Conservation (phyloP, 352 stramenopile genomes). For the Hyaloperonospora brassicae region DNA sequence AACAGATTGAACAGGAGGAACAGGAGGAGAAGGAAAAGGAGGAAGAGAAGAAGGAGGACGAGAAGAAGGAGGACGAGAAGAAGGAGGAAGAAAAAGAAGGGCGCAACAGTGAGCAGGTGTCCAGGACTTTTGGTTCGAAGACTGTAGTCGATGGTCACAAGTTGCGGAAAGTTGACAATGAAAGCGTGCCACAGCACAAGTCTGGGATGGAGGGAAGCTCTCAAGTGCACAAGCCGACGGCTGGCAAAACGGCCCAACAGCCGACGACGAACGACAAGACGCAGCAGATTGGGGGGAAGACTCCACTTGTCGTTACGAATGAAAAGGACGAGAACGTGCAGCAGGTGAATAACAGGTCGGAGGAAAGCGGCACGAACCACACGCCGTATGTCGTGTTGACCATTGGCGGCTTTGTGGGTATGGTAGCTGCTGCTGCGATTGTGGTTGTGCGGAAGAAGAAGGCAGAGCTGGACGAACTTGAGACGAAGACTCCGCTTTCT, state of each 20-base stretch:
- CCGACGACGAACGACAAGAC: background rate
- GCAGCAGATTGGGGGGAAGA: conserved; percentile 12
- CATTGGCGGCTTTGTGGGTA: conserved; percentile 1
- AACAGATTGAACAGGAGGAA: background rate
- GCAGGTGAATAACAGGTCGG: conserved; percentile 31
- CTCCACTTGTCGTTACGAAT: conserved; percentile 4
- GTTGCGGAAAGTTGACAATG: too few species aligned
- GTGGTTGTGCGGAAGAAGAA: conserved; percentile 77
- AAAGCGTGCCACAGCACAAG: background rate
- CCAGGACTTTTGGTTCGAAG: too few species aligned
- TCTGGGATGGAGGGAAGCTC: background rate
- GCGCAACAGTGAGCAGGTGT: too few species aligned
- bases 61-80: too few species aligned
- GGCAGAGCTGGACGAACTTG: conserved; percentile 41
- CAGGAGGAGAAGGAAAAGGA: too few species aligned
- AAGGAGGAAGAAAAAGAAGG: too few species aligned
- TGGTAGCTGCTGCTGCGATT: conserved; percentile 1
- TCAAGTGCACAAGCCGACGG: background rate
- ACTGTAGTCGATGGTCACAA: too few species aligned
- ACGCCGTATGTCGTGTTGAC: conserved; percentile 3
- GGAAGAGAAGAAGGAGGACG: too few species aligned
- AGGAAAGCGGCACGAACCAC: background rate
- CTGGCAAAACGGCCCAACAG: background rate
- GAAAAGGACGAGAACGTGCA: conserved; percentile 25
- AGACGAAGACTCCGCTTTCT: conserved; percentile 45